A percentile compares a stretch with the other conserved stretches of the same genome.
Conservation (phyloP, 306 rosid species). For the Medicago arabica region DNA sequence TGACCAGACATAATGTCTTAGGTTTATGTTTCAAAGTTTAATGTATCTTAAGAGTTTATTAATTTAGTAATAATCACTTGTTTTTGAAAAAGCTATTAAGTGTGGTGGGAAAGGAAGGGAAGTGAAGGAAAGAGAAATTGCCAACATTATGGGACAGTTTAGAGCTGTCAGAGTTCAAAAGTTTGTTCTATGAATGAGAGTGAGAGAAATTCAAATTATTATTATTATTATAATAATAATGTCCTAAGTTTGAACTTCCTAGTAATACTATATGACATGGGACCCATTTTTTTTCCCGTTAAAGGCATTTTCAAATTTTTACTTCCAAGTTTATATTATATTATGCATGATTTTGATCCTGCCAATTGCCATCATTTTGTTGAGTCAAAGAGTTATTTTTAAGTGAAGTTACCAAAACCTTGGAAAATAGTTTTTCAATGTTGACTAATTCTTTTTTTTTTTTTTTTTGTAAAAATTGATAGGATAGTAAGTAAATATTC, state of each 20-base stretch:
- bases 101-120: conserved; percentile 32
- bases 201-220: conserved; percentile 63
- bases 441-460: too few relatives aligned
- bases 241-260: conserved; percentile 31
- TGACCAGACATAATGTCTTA: conserved; percentile 65
- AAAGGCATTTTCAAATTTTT: conserved; percentile 26
- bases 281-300: conserved; percentile 47
- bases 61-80: neutral
- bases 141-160: conserved; percentile 63
- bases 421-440: neutral
- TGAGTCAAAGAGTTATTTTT: neutral
- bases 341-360: neutral
- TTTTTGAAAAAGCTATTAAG: conserved; percentile 38
- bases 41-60: conserved; percentile 40
- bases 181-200: conserved; percentile 49
- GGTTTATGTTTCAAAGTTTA: conserved; percentile 19
- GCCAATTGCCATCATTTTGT: neutral
- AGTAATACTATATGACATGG: conserved; percentile 37
- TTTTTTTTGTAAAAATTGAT: too few relatives aligned
- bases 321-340: conserved; percentile 35
- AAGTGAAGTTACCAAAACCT: neutral
- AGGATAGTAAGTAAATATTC: too few relatives aligned
- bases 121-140: conserved; percentile 18
- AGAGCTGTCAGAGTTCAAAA: conserved; percentile 78
- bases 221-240: conserved; percentile 51